Conservation (phyloP, 352 stramenopile species). For the Nothophytophthora sp. region DNA sequence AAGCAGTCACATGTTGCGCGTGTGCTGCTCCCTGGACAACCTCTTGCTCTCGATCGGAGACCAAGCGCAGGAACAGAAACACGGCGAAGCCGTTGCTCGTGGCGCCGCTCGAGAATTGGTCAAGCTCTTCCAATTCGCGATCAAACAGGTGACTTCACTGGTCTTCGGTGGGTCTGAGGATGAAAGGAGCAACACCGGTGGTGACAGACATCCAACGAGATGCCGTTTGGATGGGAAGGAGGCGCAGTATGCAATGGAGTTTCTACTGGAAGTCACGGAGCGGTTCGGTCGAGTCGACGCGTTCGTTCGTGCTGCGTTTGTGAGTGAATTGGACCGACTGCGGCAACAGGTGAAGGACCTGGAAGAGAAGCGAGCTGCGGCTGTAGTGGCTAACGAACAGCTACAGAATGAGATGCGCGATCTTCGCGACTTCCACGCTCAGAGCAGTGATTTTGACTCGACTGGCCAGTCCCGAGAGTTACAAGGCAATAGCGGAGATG, state of each 20-base stretch:
- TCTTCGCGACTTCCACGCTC: conserved; percentile 43
- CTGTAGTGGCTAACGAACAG: conserved; percentile 20
- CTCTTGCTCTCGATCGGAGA: conserved; percentile 54
- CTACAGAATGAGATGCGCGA: conserved; percentile 45
- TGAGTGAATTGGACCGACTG: conserved; percentile 28
- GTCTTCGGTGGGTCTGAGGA: conserved; percentile 17
- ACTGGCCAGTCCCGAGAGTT: too few species aligned
- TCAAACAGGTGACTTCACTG: conserved; percentile 40
- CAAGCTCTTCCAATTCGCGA: conserved; percentile 46
- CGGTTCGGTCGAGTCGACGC: conserved; percentile 39
- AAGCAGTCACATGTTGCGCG: conserved; percentile 54
- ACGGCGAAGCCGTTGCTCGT: conserved; percentile 40
- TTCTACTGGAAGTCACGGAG: conserved; percentile 38
- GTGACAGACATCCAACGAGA: neutral
- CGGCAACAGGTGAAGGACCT: conserved; percentile 5
- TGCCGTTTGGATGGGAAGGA: conserved; percentile 27
- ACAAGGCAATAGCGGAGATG: too few species aligned
- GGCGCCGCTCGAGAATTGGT: conserved; percentile 44
- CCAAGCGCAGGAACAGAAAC: conserved; percentile 52
- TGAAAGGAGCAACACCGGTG: conserved; percentile 4
- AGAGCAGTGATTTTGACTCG: too few species aligned
- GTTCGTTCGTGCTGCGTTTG: conserved; percentile 37
- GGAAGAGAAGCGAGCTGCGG: conserved; percentile 9
- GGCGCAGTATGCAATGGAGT: conserved; percentile 45
- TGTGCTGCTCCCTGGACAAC: conserved; percentile 73